A percentile compares a stretch with the other conserved stretches of the same genome.
Conservation (phyloP, 2,329 filamentous ascomycete species). For the Trichoderma cornu-damae region DNA sequence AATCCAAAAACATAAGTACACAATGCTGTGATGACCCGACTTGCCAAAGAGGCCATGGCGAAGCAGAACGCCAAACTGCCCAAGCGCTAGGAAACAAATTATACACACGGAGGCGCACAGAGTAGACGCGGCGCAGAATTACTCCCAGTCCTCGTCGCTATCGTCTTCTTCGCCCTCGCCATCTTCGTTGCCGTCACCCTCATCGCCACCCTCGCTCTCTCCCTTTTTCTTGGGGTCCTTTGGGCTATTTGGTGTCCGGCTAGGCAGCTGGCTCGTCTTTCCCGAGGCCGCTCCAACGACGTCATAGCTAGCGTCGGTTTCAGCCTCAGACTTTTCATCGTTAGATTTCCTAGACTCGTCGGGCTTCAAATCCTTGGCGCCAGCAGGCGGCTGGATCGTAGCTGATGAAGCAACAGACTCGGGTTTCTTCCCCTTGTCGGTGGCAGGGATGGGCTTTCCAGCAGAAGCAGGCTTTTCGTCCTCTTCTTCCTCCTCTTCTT, state of each 20-base stretch:
- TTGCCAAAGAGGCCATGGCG: slow-evolving; percentile 20
- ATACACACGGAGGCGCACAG: neutral
- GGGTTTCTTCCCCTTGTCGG: slow-evolving; percentile 35
- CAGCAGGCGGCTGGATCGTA: slow-evolving; percentile 52
- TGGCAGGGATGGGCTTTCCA: slow-evolving; percentile 35
- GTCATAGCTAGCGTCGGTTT: slow-evolving; percentile 95
- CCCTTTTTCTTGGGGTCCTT: slow-evolving; percentile 50
- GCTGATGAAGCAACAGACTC: slow-evolving; percentile 53
- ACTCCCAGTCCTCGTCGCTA: slow-evolving; percentile 71
- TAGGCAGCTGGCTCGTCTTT: slow-evolving; percentile 73
- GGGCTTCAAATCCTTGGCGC: slow-evolving; percentile 51
- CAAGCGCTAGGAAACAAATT: slow-evolving; percentile 22
- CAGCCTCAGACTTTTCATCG: slow-evolving; percentile 83
- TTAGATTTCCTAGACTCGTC: slow-evolving; percentile 67
- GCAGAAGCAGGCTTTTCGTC: slow-evolving; percentile 19
- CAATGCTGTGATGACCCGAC: slow-evolving; percentile 9
- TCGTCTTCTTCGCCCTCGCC: slow-evolving; percentile 39
- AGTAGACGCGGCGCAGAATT: slow-evolving; percentile 23
- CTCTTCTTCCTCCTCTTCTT: slow-evolving; percentile 35
- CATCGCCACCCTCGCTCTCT: slow-evolving; percentile 31
- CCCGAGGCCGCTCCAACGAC: slow-evolving; percentile 76
- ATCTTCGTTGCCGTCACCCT: slow-evolving; percentile 40
- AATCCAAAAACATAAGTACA: slow-evolving; percentile 20
- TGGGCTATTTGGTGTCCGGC: slow-evolving; percentile 72
- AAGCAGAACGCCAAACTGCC: slow-evolving; percentile 33